phyloP scores from a whole-genome alignment of 345 rosid species.

The Trapa bicornis region DNA sequence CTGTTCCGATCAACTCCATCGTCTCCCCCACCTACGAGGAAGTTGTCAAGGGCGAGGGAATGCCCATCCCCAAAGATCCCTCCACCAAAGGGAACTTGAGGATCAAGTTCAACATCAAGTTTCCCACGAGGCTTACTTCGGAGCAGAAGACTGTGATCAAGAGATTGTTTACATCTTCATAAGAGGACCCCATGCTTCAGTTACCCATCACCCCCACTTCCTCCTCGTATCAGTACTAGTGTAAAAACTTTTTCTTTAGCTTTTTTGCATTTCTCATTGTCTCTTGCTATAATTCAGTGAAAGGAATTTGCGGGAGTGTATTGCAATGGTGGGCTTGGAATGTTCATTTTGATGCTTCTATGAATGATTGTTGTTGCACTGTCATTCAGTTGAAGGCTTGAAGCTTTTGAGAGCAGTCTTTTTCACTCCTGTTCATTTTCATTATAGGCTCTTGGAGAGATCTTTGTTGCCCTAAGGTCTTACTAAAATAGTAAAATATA shows the following conservation, averaged over 20 bases:
- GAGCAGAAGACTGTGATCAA: conserved; percentile 66
- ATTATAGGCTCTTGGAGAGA: no score
- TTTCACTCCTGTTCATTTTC: no score
- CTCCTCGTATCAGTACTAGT: neutral
- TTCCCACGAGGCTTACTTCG: conserved; percentile 51
- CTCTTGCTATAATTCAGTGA: neutral
- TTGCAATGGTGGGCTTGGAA: neutral
- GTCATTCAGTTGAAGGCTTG: neutral
- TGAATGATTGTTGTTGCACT: neutral
- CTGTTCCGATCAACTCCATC: conserved; percentile 36
- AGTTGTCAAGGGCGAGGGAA: conserved; percentile 75
- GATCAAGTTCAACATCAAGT: conserved; percentile 68
- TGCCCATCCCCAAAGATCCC: conserved; percentile 85
- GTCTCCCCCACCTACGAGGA: conserved; percentile 72
- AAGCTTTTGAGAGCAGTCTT: neutral
- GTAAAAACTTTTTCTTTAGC: neutral
- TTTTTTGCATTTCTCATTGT: neutral
- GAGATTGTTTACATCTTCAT: conserved; percentile 33
- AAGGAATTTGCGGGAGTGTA: neutral
- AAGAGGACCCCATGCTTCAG: conserved; percentile 48
- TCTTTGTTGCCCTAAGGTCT: no score
- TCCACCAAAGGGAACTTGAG: conserved; percentile 67
- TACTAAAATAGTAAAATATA: no score
- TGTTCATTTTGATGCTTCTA: neutral
- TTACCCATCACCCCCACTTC: neutral